Evolutionary conservation across 768 basidiomycete genomes (phyloP).

Genomic region (Boletus huronensis): DNA sequence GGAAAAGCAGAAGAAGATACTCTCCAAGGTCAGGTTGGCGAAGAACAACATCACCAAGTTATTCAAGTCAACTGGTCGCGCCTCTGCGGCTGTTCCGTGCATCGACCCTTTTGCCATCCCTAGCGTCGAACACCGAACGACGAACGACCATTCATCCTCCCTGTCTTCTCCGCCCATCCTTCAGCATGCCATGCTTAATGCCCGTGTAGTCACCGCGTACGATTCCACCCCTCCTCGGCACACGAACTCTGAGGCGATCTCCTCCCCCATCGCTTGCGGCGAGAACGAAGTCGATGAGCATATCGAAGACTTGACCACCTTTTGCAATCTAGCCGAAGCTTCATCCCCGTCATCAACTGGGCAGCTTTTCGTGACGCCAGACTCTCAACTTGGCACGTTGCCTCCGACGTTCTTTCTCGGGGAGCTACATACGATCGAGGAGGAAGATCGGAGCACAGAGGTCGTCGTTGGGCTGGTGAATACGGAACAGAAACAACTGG

Average conservation of each 20-base stretch:
- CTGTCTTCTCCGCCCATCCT: not conserved
- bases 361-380: not conserved
- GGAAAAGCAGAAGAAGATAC: slow-evolving; percentile 6
- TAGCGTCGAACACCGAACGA: not conserved
- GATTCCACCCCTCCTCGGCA: not conserved
- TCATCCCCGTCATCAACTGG: not conserved
- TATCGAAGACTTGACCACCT: not conserved
- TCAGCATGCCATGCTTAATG: not conserved
- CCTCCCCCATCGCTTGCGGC: not conserved
- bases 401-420: not conserved
- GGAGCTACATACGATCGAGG: slow-evolving; percentile 4
- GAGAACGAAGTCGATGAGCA: not conserved
- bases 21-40: slow-evolving; percentile 10
- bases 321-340: not conserved
- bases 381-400: not conserved
- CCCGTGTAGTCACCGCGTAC: not conserved
- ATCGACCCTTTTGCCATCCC: not conserved
- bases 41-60: slow-evolving; percentile 15
- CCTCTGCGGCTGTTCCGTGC: not conserved
- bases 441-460: not conserved
- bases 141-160: not conserved
- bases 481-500: not conserved
- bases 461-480: not conserved
- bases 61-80: slow-evolving; percentile 9
- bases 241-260: not conserved